phyloP scores from a whole-genome alignment of 257 asterid genomes.

The Rhazya stricta region DNA sequence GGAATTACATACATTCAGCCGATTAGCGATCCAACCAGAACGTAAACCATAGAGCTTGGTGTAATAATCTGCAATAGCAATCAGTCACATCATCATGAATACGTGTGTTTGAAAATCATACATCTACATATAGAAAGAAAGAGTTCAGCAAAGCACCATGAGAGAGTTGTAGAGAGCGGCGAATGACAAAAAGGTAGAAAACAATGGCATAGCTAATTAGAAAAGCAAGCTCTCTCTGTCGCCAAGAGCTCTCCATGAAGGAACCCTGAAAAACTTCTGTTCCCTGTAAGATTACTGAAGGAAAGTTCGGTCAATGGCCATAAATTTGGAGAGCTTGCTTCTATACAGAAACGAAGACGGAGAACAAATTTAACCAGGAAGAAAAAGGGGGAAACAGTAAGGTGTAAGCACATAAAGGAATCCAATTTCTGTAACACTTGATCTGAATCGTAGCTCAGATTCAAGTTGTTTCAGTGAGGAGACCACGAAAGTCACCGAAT shows the following conservation, averaged over 20 bases:
- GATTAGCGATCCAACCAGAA: conserved; percentile 59
- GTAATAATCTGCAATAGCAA: conserved; percentile 52
- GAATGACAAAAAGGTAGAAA: conserved; percentile 60
- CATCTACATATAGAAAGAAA: background rate
- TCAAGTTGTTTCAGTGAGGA: too few relatives aligned
- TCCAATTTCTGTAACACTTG: too few relatives aligned
- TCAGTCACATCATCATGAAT: conserved; percentile 8
- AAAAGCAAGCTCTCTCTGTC: conserved; percentile 57
- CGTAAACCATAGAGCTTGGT: conserved; percentile 68
- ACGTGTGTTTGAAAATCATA: background rate
- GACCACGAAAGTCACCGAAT: too few relatives aligned
- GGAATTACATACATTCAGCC: conserved; percentile 48
- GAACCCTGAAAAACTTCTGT: too few relatives aligned
- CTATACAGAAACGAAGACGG: too few relatives aligned
- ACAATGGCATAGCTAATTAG: conserved; percentile 54
- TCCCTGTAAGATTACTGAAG: too few relatives aligned
- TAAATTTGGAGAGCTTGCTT: too few relatives aligned
- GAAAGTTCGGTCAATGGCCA: too few relatives aligned
- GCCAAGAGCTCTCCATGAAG: conserved; percentile 42
- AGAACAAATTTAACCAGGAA: too few relatives aligned
- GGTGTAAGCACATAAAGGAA: too few relatives aligned
- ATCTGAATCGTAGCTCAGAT: too few relatives aligned
- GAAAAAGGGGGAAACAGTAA: too few relatives aligned
- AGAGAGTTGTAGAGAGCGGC: conserved; percentile 83
- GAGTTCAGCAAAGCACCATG: conserved; percentile 36